Evolutionary conservation across 192 early-diverging fungal genomes (phyloP).

Genomic region (Coemansia brasiliensis): DNA sequence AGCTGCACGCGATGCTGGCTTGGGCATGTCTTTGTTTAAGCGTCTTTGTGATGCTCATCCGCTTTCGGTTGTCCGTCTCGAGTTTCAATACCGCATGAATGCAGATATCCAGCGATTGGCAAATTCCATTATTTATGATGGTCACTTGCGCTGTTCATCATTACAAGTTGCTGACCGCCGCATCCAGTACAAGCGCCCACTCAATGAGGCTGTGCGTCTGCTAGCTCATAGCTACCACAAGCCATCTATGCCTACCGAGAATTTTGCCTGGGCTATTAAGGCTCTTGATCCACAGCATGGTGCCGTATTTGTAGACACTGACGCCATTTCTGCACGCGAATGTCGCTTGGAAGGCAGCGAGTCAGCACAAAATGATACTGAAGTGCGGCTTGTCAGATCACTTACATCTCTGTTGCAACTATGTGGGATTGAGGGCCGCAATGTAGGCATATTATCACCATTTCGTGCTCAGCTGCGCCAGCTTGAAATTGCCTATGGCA

Average conservation of each 20-base stretch:
- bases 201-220: conserved; percentile 4
- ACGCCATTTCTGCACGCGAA: conserved; percentile 67
- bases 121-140: conserved; percentile 81
- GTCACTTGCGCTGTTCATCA: conserved; percentile 74
- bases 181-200: conserved; percentile 21
- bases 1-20: conserved; percentile 31
- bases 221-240: conserved; percentile 4
- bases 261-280: conserved; percentile 61
- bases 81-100: conserved; percentile 94
- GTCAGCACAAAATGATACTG: conserved; percentile 69
- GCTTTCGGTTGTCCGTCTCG: conserved; percentile 66
- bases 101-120: conserved; percentile 82
- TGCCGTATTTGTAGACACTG: conserved; percentile 84
- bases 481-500: conserved; percentile 45
- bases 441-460: conserved; percentile 84
- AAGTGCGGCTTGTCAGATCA: conserved; percentile 64
- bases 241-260: conserved; percentile 18
- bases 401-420: conserved; percentile 59
- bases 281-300: conserved; percentile 64
- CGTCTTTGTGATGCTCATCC: conserved; percentile 81
- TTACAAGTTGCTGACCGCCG: conserved; percentile 60
- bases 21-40: conserved; percentile 75
- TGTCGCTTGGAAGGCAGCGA: conserved; percentile 50
- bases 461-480: conserved; percentile 72
- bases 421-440: conserved; percentile 64